Evolutionary conservation across 306 rosid genomes (phyloP).

Genomic region (Leucaena leucocephala): DNA sequence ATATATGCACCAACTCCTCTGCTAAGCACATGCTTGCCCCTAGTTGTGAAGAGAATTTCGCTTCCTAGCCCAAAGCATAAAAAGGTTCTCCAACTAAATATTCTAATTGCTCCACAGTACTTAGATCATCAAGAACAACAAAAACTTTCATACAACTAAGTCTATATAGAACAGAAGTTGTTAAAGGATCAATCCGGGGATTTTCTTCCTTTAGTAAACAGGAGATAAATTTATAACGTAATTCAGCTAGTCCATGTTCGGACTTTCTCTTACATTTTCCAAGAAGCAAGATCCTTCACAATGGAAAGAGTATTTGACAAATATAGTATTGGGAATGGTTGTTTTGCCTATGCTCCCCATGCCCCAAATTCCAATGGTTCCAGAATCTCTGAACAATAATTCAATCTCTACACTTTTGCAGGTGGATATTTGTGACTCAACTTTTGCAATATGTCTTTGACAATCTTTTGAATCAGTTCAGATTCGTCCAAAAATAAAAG

Average conservation of each 20-base stretch:
- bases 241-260: background rate
- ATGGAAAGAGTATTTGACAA: background rate
- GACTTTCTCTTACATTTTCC: background rate
- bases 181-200: background rate
- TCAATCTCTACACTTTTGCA: background rate
- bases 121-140: conserved; percentile 22
- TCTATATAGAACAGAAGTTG: background rate
- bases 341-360: conserved; percentile 1
- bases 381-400: background rate
- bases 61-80: background rate
- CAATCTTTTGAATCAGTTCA: background rate
- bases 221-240: background rate
- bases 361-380: conserved; percentile 23
- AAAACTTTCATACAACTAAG: background rate
- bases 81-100: background rate
- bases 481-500: background rate
- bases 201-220: background rate
- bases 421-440: background rate
- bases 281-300: conserved; percentile 4
- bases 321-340: background rate
- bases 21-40: conserved; percentile 4
- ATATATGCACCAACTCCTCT: conserved; percentile 6
- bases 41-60: background rate
- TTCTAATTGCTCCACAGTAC: background rate
- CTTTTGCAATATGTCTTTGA: background rate